Evolutionary conservation across 768 basidiomycete genomes (phyloP), one percentile per base, ranked within the genome.

Genomic region (Amanita phalloides): DNA sequence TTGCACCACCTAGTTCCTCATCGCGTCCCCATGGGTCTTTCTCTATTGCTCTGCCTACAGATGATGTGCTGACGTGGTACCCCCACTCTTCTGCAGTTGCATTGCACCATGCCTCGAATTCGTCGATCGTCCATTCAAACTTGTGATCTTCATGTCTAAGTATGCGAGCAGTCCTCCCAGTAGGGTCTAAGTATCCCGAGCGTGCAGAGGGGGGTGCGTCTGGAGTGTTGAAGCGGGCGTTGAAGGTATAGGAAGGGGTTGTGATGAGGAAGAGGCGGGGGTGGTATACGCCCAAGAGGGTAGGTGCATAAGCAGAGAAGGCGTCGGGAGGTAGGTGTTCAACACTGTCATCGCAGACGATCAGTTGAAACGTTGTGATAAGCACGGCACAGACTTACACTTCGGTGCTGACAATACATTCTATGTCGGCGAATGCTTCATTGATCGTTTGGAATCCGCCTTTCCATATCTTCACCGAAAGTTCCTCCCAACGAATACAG

Each of bases 71-170:
- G 8, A 89, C 80, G 1, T 69, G 69, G 56, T 92, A 92, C 0
- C 86, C 87, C 85, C 86, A 92, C 45, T 78, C 72, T 3, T 60
- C 61, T 0, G 84, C 87, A 2, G 67, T 69, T 0, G 59, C 61
- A 9, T 65, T 55, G 60, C 89, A 90, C 79, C 84, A 87, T 13
- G 56, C 57, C 17, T 61, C 58, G 61, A 90, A 95, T 59, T 94
- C 91, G 2, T 79, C 77, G 0, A 66, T 61, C 0, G 89, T 92
- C 86, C 87, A 94, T 63, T 95, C 91, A 55, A 93, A 90, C 58
- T 91, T 86, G 65, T 95, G 91, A 57, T 93, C 91, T 21, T 66
- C 53, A 61, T 94, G 89, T 20, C 91, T 74, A 68, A 92, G 93
- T 26, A 86, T 64, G 1, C 90, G 78, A 44, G 75, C 61, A 0